Conservation (phyloP, 164 flowering plant species). For the Tetracentron sinense region DNA sequence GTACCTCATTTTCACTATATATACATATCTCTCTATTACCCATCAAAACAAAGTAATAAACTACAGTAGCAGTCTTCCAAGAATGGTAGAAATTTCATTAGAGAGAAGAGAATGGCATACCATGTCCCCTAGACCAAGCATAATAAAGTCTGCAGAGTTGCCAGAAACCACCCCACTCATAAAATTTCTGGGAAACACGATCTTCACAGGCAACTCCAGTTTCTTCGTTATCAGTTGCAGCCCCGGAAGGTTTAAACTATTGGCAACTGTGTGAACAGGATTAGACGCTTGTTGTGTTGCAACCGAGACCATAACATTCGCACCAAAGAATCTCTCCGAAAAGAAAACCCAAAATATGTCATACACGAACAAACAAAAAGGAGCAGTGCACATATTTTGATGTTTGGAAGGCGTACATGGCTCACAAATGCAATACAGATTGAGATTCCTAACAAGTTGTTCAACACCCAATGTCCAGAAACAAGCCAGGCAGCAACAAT, state of each 20-base stretch:
- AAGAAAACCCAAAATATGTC: slow-evolving; percentile 98
- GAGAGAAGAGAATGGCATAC: slow-evolving; percentile 36
- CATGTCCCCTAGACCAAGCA: slow-evolving; percentile 99
- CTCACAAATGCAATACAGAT: slow-evolving; percentile 93
- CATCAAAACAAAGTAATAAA: too few species aligned
- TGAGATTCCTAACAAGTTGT: slow-evolving; percentile 83
- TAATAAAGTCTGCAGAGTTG: slow-evolving; percentile 67
- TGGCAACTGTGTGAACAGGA: slow-evolving; percentile 90
- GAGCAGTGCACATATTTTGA: slow-evolving; percentile 89
- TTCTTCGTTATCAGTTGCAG: slow-evolving; percentile 80
- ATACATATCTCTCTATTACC: too few species aligned
- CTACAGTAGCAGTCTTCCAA: background rate
- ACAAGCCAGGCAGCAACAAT: slow-evolving; percentile 78
- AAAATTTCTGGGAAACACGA: slow-evolving; percentile 84
- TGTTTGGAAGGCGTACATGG: slow-evolving; percentile 93
- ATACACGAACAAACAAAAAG: slow-evolving; percentile 81
- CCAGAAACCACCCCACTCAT: slow-evolving; percentile 60
- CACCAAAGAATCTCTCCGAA: slow-evolving; percentile 94
- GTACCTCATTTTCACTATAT: too few species aligned
- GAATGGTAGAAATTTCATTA: slow-evolving; percentile 1
- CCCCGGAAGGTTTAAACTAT: slow-evolving; percentile 90
- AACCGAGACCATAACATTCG: slow-evolving; percentile 94
- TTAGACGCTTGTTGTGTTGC: slow-evolving; percentile 95
- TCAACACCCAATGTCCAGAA: slow-evolving; percentile 89
- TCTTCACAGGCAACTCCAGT: slow-evolving; percentile 87